These are phyloP conservation scores for Phellinidium pouzarii DNA, from an alignment of 1,284 basidiomycete genomes.

Conservation along the genomic window DNA sequence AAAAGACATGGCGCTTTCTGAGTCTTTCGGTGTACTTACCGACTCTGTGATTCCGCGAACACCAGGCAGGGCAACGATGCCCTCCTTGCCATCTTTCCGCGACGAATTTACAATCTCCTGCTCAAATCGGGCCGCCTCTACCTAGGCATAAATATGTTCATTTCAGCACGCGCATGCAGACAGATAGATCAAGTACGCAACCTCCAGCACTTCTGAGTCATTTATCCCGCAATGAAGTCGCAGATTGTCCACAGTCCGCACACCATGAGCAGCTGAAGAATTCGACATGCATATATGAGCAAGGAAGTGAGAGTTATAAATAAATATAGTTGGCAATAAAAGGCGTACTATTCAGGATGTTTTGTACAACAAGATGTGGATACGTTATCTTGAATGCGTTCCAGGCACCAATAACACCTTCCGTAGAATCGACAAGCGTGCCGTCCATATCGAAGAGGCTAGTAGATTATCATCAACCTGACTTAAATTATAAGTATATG, in stretches of 20 bases:
- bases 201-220: constrained; percentile 63
- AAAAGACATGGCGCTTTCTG: neutral
- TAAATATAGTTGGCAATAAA: no score
- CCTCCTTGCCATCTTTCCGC: constrained; percentile 42
- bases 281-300: neutral
- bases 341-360: constrained; percentile 56
- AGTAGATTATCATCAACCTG: neutral
- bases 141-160: no score
- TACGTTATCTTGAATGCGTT: constrained; percentile 56
- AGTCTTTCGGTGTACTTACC: constrained; percentile 27
- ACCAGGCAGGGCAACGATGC: constrained; percentile 61
- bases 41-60: constrained; percentile 46
- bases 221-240: constrained; percentile 61
- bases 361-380: constrained; percentile 51
- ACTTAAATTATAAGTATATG: constrained; percentile 9
- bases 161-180: constrained; percentile 1
- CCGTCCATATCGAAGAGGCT: constrained; percentile 61
- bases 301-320: no score
- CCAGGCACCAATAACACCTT: constrained; percentile 73
- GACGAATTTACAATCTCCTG: constrained; percentile 55
- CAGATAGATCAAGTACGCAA: constrained; percentile 25
- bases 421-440: constrained; percentile 68
- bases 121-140: constrained; percentile 63
- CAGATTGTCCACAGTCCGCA: constrained; percentile 77
- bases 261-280: constrained; percentile 68